These are phyloP conservation scores for Limnanthes douglasii DNA, from an alignment of 345 rosid species.

Conservation along the genomic window DNA sequence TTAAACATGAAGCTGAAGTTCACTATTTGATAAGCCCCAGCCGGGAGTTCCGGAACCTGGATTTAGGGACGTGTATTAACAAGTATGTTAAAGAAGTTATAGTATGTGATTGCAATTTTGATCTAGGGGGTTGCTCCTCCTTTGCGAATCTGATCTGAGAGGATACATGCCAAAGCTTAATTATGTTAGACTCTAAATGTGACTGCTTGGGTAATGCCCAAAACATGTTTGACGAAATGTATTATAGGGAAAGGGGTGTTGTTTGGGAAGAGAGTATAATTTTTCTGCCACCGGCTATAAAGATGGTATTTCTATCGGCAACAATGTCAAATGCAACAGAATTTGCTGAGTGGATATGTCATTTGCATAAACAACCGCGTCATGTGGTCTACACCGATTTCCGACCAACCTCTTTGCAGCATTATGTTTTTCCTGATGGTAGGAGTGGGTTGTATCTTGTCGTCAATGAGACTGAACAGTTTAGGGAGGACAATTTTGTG, in stretches of 20 bases:
- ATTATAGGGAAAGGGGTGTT: constrained; percentile 94
- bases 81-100: too few species aligned
- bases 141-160: too few species aligned
- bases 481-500: constrained; percentile 80
- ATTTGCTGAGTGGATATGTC: constrained; percentile 96
- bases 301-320: constrained; percentile 97
- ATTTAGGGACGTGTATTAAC: too few species aligned
- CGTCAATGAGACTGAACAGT: constrained; percentile 89
- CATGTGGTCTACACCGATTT: constrained; percentile 97
- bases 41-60: too few species aligned
- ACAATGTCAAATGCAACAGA: constrained; percentile 99
- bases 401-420: constrained; percentile 97
- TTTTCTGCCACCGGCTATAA: constrained; percentile 88
- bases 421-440: constrained; percentile 87
- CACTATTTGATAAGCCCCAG: too few species aligned
- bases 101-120: too few species aligned
- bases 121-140: too few species aligned
- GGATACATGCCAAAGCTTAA: too few species aligned
- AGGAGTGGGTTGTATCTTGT: constrained; percentile 90
- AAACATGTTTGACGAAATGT: constrained; percentile 96
- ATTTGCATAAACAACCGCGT: constrained; percentile 89
- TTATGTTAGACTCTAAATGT: constrained; percentile 90
- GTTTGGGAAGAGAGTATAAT: constrained; percentile 99
- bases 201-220: constrained; percentile 97
- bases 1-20: too few species aligned